A percentile compares a stretch with the other conserved stretches of the same genome.
Evolutionary conservation across 805 yeast genomes (phyloP).

Genomic region (Hanseniaspora hatyaiensis): DNA sequence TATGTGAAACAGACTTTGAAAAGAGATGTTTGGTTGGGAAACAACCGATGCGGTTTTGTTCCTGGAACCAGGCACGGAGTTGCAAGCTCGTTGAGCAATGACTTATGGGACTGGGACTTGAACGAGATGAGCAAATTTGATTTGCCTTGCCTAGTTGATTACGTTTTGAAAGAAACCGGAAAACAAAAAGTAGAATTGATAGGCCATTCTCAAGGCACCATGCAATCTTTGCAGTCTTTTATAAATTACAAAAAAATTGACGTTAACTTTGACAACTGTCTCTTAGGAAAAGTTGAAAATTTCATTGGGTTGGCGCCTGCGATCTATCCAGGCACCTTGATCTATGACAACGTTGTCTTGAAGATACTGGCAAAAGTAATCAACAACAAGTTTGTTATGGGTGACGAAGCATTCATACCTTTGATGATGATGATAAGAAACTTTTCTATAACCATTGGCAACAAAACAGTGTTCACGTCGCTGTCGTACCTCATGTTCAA

Average conservation of each 20-base stretch:
- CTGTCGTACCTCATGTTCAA: conserved; percentile 74
- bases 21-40: conserved; percentile 79
- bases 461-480: conserved; percentile 42
- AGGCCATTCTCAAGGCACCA: conserved; percentile 90
- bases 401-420: conserved; percentile 68
- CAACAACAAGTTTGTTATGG: conserved; percentile 46
- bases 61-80: conserved; percentile 29
- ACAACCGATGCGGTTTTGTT: conserved; percentile 76
- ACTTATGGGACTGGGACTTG: conserved; percentile 85
- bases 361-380: conserved; percentile 48
- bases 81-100: conserved; percentile 40
- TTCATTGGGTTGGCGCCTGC: conserved; percentile 85
- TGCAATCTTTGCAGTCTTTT: conserved; percentile 66
- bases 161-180: conserved; percentile 36
- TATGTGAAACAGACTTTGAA: conserved; percentile 44
- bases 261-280: conserved; percentile 25
- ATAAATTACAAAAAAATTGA: conserved; percentile 32
- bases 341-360: conserved; percentile 52
- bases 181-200: conserved; percentile 44
- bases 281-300: conserved; percentile 45
- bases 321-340: conserved; percentile 68
- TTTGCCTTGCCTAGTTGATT: conserved; percentile 58
- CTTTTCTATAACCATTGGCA: conserved; percentile 32
- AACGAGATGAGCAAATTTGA: conserved; percentile 72
- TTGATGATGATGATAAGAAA: conserved; percentile 51